phyloP scores from a whole-genome alignment of 148 eudicot genomes.

The Salicornia ramosissima region DNA sequence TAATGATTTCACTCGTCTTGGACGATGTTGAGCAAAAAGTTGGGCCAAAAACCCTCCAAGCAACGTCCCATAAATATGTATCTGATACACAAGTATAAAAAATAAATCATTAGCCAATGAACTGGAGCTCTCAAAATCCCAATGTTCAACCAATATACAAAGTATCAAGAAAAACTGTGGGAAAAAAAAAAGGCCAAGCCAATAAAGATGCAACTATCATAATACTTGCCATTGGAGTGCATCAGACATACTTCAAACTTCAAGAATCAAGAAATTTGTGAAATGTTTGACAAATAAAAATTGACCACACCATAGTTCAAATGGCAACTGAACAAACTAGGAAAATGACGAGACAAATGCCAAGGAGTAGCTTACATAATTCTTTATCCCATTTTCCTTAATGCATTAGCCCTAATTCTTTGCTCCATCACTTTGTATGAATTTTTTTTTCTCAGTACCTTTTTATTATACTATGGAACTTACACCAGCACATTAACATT shows the following conservation, averaged over 20 bases:
- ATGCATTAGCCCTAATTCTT: too few species aligned
- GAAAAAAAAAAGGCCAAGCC: not conserved
- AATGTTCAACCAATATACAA: not conserved
- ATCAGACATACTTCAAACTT: not conserved
- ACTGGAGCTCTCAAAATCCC: slow-evolving; percentile 7
- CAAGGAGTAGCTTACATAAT: too few species aligned
- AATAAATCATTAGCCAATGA: not conserved
- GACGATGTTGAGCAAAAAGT: slow-evolving; percentile 92
- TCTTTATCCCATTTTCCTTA: too few species aligned
- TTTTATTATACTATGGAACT: too few species aligned
- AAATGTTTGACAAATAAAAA: not conserved
- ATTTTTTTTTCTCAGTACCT: too few species aligned
- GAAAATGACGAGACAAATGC: not conserved
- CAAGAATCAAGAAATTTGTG: not conserved
- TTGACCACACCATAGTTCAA: not conserved
- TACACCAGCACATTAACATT: too few species aligned
- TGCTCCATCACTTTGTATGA: too few species aligned
- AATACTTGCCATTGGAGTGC: not conserved
- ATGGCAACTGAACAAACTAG: not conserved
- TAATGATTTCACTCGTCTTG: slow-evolving; percentile 87
- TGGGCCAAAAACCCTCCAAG: slow-evolving; percentile 98
- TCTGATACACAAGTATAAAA: slow-evolving; percentile 40
- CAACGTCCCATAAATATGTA: slow-evolving; percentile 92
- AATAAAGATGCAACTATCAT: not conserved
- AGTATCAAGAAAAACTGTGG: slow-evolving; percentile 7